Percentiles rank a stretch among this genome's conserved stretches.
Conservation (phyloP, 2,329 filamentous ascomycete genomes). For the Ophidiomyces ophidiicola region DNA sequence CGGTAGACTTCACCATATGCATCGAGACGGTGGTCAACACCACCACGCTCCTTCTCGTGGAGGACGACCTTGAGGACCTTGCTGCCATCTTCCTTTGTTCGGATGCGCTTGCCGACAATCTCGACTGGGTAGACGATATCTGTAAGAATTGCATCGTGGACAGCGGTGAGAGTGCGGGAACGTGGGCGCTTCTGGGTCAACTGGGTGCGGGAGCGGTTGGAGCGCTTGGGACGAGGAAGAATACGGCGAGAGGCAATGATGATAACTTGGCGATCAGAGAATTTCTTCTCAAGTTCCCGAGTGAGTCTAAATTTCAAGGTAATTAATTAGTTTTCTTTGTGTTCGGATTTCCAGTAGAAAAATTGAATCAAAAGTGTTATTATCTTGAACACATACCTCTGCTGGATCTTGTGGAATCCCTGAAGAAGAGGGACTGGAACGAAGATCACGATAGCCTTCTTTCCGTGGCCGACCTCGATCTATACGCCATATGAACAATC, state of each 20-base stretch:
- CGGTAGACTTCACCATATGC: slow-evolving; percentile 99
- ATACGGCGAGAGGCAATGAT: slow-evolving; percentile 99
- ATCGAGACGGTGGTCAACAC: slow-evolving; percentile 98
- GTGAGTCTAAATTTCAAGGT: slow-evolving; percentile 56
- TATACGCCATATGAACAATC: slow-evolving; percentile 37
- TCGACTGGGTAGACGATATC: slow-evolving; percentile 99
- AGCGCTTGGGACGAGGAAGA: slow-evolving; percentile 95
- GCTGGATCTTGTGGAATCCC: slow-evolving; percentile 99
- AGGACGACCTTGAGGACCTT: slow-evolving; percentile 98
- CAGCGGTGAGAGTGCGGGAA: slow-evolving; percentile 92
- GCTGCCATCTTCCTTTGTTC: slow-evolving; percentile 97
- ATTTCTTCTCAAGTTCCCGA: slow-evolving; percentile 99
- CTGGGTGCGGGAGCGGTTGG: slow-evolving; percentile 86
- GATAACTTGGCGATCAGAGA: slow-evolving; percentile 99
- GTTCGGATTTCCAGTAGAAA: neutral
- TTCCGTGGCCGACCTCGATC: slow-evolving; percentile 99
- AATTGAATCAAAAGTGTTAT: neutral
- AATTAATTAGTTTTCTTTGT: slow-evolving; percentile 1
- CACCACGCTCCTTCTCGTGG: slow-evolving; percentile 99
- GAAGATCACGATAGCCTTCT: slow-evolving; percentile 99
- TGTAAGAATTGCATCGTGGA: slow-evolving; percentile 95
- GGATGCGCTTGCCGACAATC: slow-evolving; percentile 97
- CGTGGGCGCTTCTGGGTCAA: slow-evolving; percentile 98
- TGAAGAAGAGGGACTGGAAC: slow-evolving; percentile 97
- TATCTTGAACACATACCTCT: slow-evolving; percentile 63